A percentile compares a stretch with the other conserved stretches of the same genome.
Evolutionary conservation across 371 early-diverging fungal species (phyloP).

Genomic region (Apophysomyces ossiformis): DNA sequence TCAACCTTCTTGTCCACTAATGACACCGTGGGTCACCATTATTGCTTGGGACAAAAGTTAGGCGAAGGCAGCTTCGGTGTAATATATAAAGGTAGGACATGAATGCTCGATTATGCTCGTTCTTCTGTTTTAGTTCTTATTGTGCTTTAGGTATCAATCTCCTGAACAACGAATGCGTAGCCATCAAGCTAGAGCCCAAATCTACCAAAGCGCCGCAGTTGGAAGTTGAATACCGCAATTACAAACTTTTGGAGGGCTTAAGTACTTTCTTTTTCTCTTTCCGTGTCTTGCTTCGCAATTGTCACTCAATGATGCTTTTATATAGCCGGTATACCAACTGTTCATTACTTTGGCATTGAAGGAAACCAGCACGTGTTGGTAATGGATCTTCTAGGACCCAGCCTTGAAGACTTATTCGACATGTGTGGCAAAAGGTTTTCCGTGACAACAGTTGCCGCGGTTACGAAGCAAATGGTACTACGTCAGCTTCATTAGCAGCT

Average conservation of each 20-base stretch:
- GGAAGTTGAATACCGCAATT: conserved; percentile 81
- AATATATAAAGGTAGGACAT: conserved; percentile 89
- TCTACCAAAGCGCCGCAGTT: conserved; percentile 86
- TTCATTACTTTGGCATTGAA: conserved; percentile 94
- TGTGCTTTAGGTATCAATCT: conserved; percentile 41
- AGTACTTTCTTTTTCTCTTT: conserved; percentile 45
- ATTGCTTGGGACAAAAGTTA: conserved; percentile 93
- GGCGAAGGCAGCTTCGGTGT: conserved; percentile 98
- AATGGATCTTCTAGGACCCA: conserved; percentile 96
- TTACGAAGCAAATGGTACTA: conserved; percentile 92
- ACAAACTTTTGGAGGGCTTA: conserved; percentile 68
- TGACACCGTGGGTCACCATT: conserved; percentile 90
- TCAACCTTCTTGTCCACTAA: conserved; percentile 36
- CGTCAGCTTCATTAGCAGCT: not conserved
- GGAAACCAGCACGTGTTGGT: conserved; percentile 92
- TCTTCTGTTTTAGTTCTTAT: not conserved
- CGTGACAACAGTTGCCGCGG: conserved; percentile 92
- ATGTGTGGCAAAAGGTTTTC: conserved; percentile 87
- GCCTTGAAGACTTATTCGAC: conserved; percentile 96
- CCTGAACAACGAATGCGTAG: conserved; percentile 71
- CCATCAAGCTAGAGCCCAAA: conserved; percentile 84
- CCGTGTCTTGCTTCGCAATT: not conserved
- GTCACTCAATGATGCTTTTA: not conserved
- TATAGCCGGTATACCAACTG: conserved; percentile 82
- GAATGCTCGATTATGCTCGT: not conserved